Evolutionary conservation across 768 basidiomycete genomes (phyloP).

Genomic region (Filobasidium wieringae): DNA sequence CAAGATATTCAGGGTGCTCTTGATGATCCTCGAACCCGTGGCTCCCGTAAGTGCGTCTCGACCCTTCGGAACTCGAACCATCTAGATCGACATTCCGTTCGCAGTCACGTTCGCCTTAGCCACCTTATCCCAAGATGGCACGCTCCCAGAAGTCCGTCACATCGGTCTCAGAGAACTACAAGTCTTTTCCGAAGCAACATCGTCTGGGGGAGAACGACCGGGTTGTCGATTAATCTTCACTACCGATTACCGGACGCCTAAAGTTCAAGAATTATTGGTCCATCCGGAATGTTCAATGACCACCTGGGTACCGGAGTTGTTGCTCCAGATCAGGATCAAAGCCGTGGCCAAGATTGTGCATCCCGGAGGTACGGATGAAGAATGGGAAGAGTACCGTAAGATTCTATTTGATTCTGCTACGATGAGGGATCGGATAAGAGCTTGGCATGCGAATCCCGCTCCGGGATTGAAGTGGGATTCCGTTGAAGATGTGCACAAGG

Average conservation of each 20-base stretch:
- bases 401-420: neutral
- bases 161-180: neutral
- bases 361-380: neutral
- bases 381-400: neutral
- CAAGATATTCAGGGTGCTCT: too few relatives aligned
- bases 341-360: neutral
- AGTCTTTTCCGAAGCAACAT: neutral
- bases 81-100: too few relatives aligned
- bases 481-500: neutral
- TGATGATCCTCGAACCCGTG: too few relatives aligned
- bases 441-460: neutral
- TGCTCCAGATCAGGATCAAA: slow-evolving; percentile 1
- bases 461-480: neutral
- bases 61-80: too few relatives aligned
- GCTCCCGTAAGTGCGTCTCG: too few relatives aligned
- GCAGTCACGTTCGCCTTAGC: neutral
- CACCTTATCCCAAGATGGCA: neutral
- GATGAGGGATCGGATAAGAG: neutral
- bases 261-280: neutral
- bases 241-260: slow-evolving; percentile 4
- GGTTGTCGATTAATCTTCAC: neutral
- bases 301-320: neutral
- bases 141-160: neutral
- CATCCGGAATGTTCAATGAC: slow-evolving; percentile 3
- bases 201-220: too few relatives aligned